Conservation (phyloP, 352 stramenopile species). For the Pseudoperonospora humuli region DNA sequence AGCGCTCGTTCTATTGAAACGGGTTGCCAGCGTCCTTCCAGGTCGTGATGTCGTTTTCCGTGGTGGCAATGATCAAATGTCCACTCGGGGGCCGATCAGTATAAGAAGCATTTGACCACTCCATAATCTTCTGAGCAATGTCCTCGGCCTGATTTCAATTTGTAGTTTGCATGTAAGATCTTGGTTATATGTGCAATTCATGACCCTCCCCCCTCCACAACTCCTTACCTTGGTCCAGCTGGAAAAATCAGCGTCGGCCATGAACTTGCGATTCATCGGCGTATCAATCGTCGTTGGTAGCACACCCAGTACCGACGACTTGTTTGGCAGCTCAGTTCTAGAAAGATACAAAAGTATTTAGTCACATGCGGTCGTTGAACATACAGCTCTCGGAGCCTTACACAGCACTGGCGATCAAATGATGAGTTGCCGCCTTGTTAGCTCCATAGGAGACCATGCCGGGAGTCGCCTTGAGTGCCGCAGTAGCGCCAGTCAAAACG, state of each 20-base stretch:
- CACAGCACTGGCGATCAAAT: conserved; percentile 77
- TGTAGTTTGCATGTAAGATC: not conserved
- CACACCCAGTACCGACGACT: conserved; percentile 52
- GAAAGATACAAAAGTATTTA: not conserved
- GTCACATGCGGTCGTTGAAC: not conserved
- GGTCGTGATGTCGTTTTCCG: conserved; percentile 41
- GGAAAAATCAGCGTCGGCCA: conserved; percentile 77
- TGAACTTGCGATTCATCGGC: conserved; percentile 84
- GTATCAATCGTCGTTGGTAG: conserved; percentile 83
- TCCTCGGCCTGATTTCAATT: conserved; percentile 36
- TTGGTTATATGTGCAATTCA: not conserved
- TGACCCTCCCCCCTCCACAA: not conserved
- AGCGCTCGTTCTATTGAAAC: conserved; percentile 38
- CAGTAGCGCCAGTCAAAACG: conserved; percentile 74
- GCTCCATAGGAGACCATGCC: conserved; percentile 86
- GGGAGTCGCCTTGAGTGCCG: conserved; percentile 68
- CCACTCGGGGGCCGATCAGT: conserved; percentile 43
- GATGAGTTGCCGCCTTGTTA: conserved; percentile 85
- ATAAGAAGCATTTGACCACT: conserved; percentile 44
- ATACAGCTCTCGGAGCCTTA: conserved; percentile 22
- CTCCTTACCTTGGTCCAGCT: conserved; percentile 64
- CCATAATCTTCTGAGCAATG: conserved; percentile 70
- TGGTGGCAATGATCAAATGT: conserved; percentile 66
- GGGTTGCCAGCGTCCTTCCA: conserved; percentile 67
- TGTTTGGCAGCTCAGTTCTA: conserved; percentile 46